Evolutionary conservation across 352 stramenopile genomes (phyloP).

Genomic region (Pythium biforme): DNA sequence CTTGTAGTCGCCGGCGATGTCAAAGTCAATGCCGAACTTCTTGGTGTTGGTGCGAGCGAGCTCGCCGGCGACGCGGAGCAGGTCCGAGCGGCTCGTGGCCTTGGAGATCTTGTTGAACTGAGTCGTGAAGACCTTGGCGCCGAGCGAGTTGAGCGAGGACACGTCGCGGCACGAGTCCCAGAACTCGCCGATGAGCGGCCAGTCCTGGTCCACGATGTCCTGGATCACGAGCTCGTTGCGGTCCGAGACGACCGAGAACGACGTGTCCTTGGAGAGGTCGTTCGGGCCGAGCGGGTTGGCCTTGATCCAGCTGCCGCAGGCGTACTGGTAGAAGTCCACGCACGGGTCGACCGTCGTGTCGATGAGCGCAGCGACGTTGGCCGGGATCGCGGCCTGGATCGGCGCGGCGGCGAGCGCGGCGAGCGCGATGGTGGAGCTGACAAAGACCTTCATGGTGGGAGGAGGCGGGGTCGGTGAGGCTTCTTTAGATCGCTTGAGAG

Average conservation of each 20-base stretch:
- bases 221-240: constrained; percentile 54
- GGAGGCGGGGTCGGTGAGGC: background rate
- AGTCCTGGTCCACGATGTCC: constrained; percentile 61
- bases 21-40: constrained; percentile 65
- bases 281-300: constrained; percentile 25
- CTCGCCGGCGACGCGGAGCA: constrained; percentile 41
- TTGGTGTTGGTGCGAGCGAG: constrained; percentile 34
- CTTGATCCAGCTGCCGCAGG: constrained; percentile 38
- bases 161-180: constrained; percentile 70
- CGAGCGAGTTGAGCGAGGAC: constrained; percentile 41
- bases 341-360: constrained; percentile 50
- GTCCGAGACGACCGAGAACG: constrained; percentile 46
- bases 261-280: constrained; percentile 36
- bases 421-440: constrained; percentile 19
- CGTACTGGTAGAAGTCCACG: constrained; percentile 74
- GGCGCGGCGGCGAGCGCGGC: constrained; percentile 16
- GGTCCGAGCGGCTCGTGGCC: constrained; percentile 32
- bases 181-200: constrained; percentile 56
- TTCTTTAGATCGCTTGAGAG: constrained; percentile 29
- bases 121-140: constrained; percentile 39
- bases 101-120: constrained; percentile 38
- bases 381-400: constrained; percentile 27
- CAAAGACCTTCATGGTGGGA: constrained; percentile 28
- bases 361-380: constrained; percentile 43
- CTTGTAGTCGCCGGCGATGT: constrained; percentile 60